phyloP scores from a whole-genome alignment of 2,329 filamentous ascomycete genomes.

The Fragosphaeria purpurea region DNA sequence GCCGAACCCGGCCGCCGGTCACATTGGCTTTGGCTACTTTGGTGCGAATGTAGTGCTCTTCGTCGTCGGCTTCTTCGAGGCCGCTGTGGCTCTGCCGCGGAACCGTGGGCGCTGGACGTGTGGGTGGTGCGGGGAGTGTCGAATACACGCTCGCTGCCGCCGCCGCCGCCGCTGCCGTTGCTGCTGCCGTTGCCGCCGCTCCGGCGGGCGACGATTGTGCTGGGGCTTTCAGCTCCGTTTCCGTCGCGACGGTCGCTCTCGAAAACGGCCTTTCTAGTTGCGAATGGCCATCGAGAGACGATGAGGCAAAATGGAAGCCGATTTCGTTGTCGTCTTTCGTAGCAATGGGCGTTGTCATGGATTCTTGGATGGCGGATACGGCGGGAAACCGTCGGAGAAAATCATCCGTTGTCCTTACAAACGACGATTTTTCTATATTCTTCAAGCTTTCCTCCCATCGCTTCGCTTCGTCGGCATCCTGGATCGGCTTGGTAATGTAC shows the following conservation, averaged over 20 bases:
- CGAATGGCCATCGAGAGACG: background rate
- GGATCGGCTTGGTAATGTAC: slow-evolving; percentile 55
- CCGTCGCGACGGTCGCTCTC: background rate
- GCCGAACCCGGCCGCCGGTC: slow-evolving; percentile 22
- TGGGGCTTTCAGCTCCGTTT: background rate
- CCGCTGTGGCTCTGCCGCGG: slow-evolving; percentile 72
- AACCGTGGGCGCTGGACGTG: slow-evolving; percentile 57
- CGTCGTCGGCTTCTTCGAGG: slow-evolving; percentile 36
- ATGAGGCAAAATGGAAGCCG: background rate
- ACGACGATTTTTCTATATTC: slow-evolving; percentile 38
- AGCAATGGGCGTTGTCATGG: slow-evolving; percentile 39
- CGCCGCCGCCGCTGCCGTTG: slow-evolving; percentile 18
- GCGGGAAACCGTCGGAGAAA: slow-evolving; percentile 77
- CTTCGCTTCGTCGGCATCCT: slow-evolving; percentile 63
- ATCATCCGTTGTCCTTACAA: slow-evolving; percentile 67
- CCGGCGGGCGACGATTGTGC: slow-evolving; percentile 10
- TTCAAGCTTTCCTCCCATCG: slow-evolving; percentile 70
- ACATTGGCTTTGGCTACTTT: slow-evolving; percentile 27
- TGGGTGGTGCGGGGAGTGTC: slow-evolving; percentile 47
- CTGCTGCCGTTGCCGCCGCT: background rate
- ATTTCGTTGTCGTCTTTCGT: slow-evolving; percentile 6
- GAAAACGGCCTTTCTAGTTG: slow-evolving; percentile 1
- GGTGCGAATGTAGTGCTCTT: slow-evolving; percentile 28
- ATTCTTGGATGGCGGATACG: slow-evolving; percentile 49
- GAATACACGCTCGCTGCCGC: slow-evolving; percentile 30